A percentile compares a stretch with the other conserved stretches of the same genome.
These are phyloP conservation scores for Botrytis galanthina DNA, from an alignment of 2,329 filamentous ascomycete species.

Conservation along the genomic window DNA sequence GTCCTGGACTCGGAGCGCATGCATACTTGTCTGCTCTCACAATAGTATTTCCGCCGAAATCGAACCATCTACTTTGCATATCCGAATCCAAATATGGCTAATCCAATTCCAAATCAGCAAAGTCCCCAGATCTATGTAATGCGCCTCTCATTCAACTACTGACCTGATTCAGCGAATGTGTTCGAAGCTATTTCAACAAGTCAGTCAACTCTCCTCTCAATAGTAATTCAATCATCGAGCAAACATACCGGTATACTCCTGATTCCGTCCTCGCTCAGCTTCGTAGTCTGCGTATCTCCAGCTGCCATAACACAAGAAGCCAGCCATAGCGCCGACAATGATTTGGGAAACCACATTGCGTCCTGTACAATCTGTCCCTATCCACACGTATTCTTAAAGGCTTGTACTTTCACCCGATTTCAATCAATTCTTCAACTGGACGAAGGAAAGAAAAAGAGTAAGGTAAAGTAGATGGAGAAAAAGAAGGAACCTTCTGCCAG, in stretches of 20 bases:
- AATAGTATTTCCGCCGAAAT: constrained; percentile 95
- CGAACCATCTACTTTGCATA: constrained; percentile 98
- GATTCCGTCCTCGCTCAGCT: constrained; percentile 44
- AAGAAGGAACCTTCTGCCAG: not conserved
- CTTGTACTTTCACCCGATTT: not conserved
- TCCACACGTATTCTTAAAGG: constrained; percentile 8
- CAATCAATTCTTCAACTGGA: not conserved
- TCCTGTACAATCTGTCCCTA: constrained; percentile 7
- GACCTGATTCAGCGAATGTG: constrained; percentile 79
- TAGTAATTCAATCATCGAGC: not conserved
- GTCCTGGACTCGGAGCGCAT: not conserved
- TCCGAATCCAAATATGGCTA: constrained; percentile 97
- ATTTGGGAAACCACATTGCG: constrained; percentile 37
- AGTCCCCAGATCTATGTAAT: not conserved
- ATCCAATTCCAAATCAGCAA: constrained; percentile 25
- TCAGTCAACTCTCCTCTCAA: not conserved
- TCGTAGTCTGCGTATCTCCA: constrained; percentile 40
- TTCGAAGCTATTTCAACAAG: constrained; percentile 63
- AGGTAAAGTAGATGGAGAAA: constrained; percentile 13
- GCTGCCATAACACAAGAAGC: constrained; percentile 39
- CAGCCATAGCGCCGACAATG: constrained; percentile 37
- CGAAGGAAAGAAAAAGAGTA: not conserved
- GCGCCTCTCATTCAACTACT: constrained; percentile 37
- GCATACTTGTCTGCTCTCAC: constrained; percentile 68
- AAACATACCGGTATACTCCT: constrained; percentile 62